A percentile compares a stretch with the other conserved stretches of the same genome.
Evolutionary conservation across 108 stramenopile genomes (phyloP).

Genomic region (Cylindrotheca fusiformis): DNA sequence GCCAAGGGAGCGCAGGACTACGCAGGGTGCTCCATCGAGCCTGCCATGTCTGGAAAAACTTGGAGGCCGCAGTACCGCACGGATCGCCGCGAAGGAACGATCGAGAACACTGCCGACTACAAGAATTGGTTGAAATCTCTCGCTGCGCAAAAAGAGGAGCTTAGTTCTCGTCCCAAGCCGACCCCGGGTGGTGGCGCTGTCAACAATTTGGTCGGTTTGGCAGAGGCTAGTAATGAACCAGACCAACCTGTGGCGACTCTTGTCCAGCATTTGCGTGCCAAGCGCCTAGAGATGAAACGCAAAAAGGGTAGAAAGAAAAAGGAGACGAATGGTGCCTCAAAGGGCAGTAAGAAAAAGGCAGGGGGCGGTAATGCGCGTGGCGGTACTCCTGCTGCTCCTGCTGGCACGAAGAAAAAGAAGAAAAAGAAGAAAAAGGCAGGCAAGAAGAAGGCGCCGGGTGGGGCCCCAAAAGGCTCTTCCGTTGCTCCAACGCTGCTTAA

Average conservation of each 20-base stretch:
- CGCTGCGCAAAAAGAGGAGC: slow-evolving; percentile 37
- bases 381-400: slow-evolving; percentile 10
- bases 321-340: slow-evolving; percentile 9
- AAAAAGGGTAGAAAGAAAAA: slow-evolving; percentile 35
- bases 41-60: slow-evolving; percentile 39
- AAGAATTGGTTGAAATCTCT: slow-evolving; percentile 32
- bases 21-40: slow-evolving; percentile 28
- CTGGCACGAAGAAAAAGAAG: slow-evolving; percentile 14
- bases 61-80: slow-evolving; percentile 26
- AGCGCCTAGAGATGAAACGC: slow-evolving; percentile 37
- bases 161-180: slow-evolving; percentile 49
- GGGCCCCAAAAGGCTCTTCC: slow-evolving; percentile 1
- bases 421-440: slow-evolving; percentile 6
- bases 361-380: slow-evolving; percentile 8
- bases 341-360: slow-evolving; percentile 6
- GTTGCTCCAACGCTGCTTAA: slow-evolving; percentile 20
- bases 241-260: slow-evolving; percentile 37
- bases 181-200: slow-evolving; percentile 43
- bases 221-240: neutral
- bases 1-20: slow-evolving; percentile 21
- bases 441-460: slow-evolving; percentile 16
- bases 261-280: slow-evolving; percentile 46
- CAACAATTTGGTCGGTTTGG: slow-evolving; percentile 5
- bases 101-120: slow-evolving; percentile 42
- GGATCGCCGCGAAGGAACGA: slow-evolving; percentile 50